A percentile compares a stretch with the other conserved stretches of the same genome.
These are phyloP conservation scores for Umbelopsis sp. DNA, from an alignment of 192 early-diverging fungal species.

Conservation along the genomic window DNA sequence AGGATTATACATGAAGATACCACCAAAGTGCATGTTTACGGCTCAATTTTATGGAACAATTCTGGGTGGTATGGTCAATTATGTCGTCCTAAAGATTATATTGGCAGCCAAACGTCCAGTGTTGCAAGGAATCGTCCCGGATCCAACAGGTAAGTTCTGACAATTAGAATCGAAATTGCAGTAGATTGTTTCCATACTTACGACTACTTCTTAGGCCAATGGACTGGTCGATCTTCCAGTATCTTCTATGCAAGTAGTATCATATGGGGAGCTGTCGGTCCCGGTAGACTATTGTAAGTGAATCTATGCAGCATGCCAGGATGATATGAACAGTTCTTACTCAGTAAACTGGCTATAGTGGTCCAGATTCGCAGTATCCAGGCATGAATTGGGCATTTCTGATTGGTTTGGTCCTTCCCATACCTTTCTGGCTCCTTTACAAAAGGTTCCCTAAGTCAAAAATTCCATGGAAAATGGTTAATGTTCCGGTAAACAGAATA, in stretches of 20 bases:
- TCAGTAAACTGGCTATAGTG: conserved; percentile 27
- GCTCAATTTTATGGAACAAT: conserved; percentile 61
- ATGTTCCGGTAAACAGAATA: conserved; percentile 41
- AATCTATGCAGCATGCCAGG: neutral
- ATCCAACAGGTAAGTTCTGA: conserved; percentile 32
- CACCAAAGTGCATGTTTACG: conserved; percentile 64
- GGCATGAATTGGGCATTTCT: conserved; percentile 53
- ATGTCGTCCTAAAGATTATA: conserved; percentile 19
- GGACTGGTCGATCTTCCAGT: conserved; percentile 31
- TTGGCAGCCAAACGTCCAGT: conserved; percentile 1
- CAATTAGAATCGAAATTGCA: conserved; percentile 11
- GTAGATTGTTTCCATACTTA: conserved; percentile 18
- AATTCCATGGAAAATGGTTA: conserved; percentile 37
- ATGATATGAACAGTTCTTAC: neutral
- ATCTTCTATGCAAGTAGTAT: conserved; percentile 34
- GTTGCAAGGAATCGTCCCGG: conserved; percentile 15
- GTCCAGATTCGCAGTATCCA: conserved; percentile 39
- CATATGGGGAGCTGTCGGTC: conserved; percentile 46
- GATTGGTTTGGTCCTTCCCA: conserved; percentile 47
- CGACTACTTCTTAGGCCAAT: conserved; percentile 25
- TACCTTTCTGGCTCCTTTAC: conserved; percentile 54
- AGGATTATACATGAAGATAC: conserved; percentile 74
- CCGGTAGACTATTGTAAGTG: neutral
- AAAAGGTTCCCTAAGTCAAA: conserved; percentile 42
- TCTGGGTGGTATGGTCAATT: conserved; percentile 43